A percentile compares a stretch with the other conserved stretches of the same genome.
phyloP scores from a whole-genome alignment of 768 basidiomycete species.

The Kwoniella dendrophila region DNA sequence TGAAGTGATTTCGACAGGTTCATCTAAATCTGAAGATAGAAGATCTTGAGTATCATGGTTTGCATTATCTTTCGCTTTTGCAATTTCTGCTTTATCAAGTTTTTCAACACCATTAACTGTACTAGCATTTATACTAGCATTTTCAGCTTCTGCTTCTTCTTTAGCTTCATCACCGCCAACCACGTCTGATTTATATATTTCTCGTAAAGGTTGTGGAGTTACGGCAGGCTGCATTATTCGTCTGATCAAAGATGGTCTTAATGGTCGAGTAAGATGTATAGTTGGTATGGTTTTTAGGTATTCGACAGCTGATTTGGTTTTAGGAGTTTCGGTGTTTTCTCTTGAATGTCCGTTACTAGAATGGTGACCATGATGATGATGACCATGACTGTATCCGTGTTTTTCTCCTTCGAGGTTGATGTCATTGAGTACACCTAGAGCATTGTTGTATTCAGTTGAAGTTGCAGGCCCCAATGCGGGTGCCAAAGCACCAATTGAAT shows the following conservation, averaged over 20 bases:
- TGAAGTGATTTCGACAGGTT: neutral
- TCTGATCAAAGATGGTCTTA: conserved; percentile 35
- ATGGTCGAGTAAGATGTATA: conserved; percentile 28
- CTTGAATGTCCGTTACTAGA: neutral
- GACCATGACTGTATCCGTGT: neutral
- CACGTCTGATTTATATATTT: conserved; percentile 34
- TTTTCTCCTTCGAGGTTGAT: neutral
- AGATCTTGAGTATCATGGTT: neutral
- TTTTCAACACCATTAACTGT: neutral
- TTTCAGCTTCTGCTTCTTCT: conserved; percentile 2
- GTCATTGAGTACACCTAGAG: neutral
- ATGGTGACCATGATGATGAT: neutral
- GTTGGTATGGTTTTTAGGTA: conserved; percentile 18
- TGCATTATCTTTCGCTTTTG: neutral
- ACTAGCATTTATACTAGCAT: neutral
- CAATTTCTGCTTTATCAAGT: neutral
- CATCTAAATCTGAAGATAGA: neutral
- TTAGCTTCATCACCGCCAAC: conserved; percentile 29
- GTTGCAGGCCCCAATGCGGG: conserved; percentile 9
- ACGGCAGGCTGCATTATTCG: conserved; percentile 31
- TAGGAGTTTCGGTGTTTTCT: neutral
- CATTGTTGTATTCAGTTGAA: neutral
- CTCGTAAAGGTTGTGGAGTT: conserved; percentile 6
- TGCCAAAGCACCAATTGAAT: conserved; percentile 12
- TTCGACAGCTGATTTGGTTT: conserved; percentile 1